Evolutionary conservation across 1,139 yeast genomes (phyloP), one percentile per base, ranked within the genome.

Genomic region (Kurtzmaniella quercitrusa): DNA sequence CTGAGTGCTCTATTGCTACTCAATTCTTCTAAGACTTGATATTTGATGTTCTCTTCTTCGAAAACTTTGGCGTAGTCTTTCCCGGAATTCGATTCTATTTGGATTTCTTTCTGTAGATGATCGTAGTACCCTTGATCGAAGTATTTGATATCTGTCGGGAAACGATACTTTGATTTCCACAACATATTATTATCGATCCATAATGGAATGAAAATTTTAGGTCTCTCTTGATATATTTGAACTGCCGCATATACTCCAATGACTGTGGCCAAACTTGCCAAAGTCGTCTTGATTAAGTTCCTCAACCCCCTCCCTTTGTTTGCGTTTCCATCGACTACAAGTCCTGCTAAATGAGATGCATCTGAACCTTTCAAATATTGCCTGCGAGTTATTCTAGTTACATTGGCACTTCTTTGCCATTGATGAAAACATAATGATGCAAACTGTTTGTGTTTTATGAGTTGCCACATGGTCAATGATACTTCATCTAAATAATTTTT

Each of bases 391-490:
- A 48, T 20, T 33, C 45, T 53, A 50, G 32, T 9, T 3, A 9
- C 5, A 26, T 26, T 26, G 30, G 6, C n/a, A 6, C 6, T 5
- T 9, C n/a, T 26, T 12, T 11, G 4, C n/a, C 6, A 9, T 26
- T 5, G 30, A 26, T 11, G 30, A 14, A 11, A 14, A 9, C 12
- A 14, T 12, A 9, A 26, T 26, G n/a, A 11, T 14, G 14, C n/a
- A 26, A 14, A 9, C 9, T 14, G 48, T 47, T 20, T 40, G 38
- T 34, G 45, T 47, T 33, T 52, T 51, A 32, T 30, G 39, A 36
- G 50, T 47, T 34, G 44, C 41, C 71, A 43, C 80, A 73, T 34
- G 82, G 62, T 4, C 3, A 88, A 86, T 9, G 84, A 77, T 38
- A 78, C 14, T 26, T 26, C 4, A 9, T 26, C 30, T 26, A 26